These are phyloP conservation scores for Globisporangium barbulae DNA, from an alignment of 352 stramenopile species.

Conservation along the genomic window DNA sequence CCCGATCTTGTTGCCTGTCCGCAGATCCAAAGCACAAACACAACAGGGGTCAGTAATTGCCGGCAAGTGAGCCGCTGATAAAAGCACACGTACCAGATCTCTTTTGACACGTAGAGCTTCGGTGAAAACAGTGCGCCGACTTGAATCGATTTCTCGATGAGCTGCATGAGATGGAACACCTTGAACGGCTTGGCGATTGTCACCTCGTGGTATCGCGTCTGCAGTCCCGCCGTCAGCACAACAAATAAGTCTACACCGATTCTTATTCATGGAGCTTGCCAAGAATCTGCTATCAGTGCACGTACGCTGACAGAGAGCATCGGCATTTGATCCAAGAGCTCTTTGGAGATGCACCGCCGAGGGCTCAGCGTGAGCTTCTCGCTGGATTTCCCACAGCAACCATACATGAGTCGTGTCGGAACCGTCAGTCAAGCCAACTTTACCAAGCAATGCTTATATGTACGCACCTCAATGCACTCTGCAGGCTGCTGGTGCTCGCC, in stretches of 20 bases:
- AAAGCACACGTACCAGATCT: conserved; percentile 51
- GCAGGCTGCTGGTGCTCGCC: conserved; percentile 5
- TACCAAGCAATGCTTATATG: too few relatives aligned
- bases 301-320: conserved; percentile 55
- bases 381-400: conserved; percentile 1
- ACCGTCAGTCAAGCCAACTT: not conserved
- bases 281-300: not conserved
- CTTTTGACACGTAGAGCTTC: conserved; percentile 71
- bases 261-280: not conserved
- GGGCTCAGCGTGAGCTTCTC: conserved; percentile 35
- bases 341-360: conserved; percentile 56
- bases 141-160: conserved; percentile 79
- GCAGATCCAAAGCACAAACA: not conserved
- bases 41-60: not conserved
- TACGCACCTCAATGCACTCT: conserved; percentile 5
- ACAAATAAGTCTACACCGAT: too few relatives aligned
- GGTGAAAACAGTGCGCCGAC: conserved; percentile 67
- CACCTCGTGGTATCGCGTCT: conserved; percentile 63
- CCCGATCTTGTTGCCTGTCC: conserved; percentile 54
- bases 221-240: not conserved
- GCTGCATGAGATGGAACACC: conserved; percentile 78
- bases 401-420: not conserved
- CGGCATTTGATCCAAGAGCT: conserved; percentile 71
- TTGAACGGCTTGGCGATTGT: conserved; percentile 50
- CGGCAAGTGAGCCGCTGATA: too few relatives aligned